These are phyloP conservation scores for Diaporthe ilicicola DNA, from an alignment of 2,329 filamentous ascomycete species.

Conservation along the genomic window DNA sequence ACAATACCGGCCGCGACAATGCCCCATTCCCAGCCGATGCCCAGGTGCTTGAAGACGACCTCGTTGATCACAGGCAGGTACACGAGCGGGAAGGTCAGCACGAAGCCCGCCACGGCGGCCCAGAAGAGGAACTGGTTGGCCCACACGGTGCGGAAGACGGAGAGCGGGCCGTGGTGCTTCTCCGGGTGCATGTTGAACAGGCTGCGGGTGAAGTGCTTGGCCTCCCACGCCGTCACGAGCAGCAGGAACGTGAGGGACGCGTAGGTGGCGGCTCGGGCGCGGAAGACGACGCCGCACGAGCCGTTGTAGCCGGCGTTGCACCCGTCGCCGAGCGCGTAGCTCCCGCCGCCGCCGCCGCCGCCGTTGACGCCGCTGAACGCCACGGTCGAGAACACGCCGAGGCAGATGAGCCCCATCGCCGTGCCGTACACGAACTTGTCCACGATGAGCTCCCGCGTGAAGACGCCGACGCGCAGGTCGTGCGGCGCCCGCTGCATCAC, in stretches of 20 bases:
- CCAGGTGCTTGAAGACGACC: conserved; percentile 73
- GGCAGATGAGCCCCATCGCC: conserved; percentile 69
- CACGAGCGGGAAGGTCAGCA: conserved; percentile 68
- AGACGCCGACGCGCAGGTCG: conserved; percentile 66
- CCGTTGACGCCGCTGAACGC: conserved; percentile 53
- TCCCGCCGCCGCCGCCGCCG: conserved; percentile 45
- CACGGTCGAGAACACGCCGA: conserved; percentile 68
- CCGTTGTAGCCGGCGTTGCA: conserved; percentile 65
- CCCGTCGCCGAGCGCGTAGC: conserved; percentile 56
- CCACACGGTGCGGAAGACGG: conserved; percentile 69
- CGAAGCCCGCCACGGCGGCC: conserved; percentile 67
- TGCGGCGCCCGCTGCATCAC: conserved; percentile 74
- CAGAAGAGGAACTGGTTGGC: conserved; percentile 74
- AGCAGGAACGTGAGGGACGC: conserved; percentile 74
- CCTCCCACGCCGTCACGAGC: conserved; percentile 76
- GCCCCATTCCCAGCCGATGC: conserved; percentile 77
- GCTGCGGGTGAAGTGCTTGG: conserved; percentile 74
- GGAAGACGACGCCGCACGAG: conserved; percentile 66
- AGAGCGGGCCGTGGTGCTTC: conserved; percentile 56
- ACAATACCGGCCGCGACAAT: conserved; percentile 68
- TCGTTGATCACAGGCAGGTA: conserved; percentile 75
- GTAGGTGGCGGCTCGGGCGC: conserved; percentile 74
- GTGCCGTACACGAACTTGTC: conserved; percentile 74
- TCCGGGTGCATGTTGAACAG: conserved; percentile 73
- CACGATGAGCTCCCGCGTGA: conserved; percentile 69